These are phyloP conservation scores for Aspergillus conjunctus DNA, from an alignment of 495 filamentous ascomycete species.

Conservation along the genomic window DNA sequence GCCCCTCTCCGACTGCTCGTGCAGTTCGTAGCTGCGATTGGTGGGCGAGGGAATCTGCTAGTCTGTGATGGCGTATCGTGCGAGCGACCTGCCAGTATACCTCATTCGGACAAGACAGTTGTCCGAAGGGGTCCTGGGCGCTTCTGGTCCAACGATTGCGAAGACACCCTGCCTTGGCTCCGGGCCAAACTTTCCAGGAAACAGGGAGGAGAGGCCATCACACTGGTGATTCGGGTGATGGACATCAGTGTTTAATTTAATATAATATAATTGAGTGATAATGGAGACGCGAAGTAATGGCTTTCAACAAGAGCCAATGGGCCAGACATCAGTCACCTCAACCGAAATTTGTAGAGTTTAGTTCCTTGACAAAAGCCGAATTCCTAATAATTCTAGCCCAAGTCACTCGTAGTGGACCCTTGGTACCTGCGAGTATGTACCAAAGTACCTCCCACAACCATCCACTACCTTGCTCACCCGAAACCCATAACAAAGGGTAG, in stretches of 20 bases:
- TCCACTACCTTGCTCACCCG: background rate
- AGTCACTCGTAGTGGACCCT: no score
- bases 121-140: background rate
- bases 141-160: background rate
- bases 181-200: background rate
- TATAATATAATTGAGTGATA: background rate
- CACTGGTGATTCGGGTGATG: background rate
- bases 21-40: slow-evolving; percentile 11
- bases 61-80: slow-evolving; percentile 1
- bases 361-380: background rate
- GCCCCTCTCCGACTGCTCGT: background rate
- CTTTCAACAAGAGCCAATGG: background rate
- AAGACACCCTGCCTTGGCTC: background rate
- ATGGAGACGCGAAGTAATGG: background rate
- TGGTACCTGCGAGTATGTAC: no score
- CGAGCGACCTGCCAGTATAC: background rate
- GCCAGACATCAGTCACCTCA: background rate
- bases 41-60: background rate
- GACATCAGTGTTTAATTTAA: background rate
- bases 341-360: background rate
- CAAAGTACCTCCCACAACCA: background rate
- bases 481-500: background rate
- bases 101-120: background rate
- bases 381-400: no score
- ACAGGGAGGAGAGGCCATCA: background rate